phyloP scores from a whole-genome alignment of 169 alveolate genomes.

The Plasmodium vivax region DNA sequence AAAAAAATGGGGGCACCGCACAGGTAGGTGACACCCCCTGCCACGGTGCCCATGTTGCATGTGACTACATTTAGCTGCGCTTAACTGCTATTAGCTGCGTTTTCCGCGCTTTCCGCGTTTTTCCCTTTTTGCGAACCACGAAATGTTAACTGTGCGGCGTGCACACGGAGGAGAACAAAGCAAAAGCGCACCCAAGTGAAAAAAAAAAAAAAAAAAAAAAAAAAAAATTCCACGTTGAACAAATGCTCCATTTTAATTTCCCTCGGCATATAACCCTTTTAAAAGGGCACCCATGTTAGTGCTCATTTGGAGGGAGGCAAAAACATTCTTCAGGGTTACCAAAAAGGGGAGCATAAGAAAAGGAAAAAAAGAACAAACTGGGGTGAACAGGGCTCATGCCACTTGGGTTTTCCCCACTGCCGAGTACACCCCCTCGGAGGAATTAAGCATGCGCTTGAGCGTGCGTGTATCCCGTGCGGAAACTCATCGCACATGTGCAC shows the following conservation, averaged over 20 bases:
- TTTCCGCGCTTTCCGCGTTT: not conserved
- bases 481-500: not conserved
- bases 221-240: not conserved
- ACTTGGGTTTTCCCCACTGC: too few species aligned
- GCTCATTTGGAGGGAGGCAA: not conserved
- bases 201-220: not conserved
- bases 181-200: not conserved
- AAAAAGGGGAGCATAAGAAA: not conserved
- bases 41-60: not conserved
- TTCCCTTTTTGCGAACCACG: not conserved
- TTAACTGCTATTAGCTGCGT: too few species aligned
- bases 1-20: not conserved
- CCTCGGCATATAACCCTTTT: not conserved
- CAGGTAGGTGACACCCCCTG: not conserved
- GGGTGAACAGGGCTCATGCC: not conserved
- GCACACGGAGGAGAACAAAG: not conserved
- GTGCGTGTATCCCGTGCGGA: not conserved
- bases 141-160: not conserved
- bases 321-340: not conserved
- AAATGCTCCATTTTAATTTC: not conserved
- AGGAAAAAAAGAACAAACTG: not conserved
- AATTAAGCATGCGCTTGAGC: not conserved
- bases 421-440: too few species aligned
- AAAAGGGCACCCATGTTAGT: not conserved
- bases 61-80: not conserved